phyloP scores from a whole-genome alignment of 1,284 basidiomycete genomes.

The Clitocybe nebularis region DNA sequence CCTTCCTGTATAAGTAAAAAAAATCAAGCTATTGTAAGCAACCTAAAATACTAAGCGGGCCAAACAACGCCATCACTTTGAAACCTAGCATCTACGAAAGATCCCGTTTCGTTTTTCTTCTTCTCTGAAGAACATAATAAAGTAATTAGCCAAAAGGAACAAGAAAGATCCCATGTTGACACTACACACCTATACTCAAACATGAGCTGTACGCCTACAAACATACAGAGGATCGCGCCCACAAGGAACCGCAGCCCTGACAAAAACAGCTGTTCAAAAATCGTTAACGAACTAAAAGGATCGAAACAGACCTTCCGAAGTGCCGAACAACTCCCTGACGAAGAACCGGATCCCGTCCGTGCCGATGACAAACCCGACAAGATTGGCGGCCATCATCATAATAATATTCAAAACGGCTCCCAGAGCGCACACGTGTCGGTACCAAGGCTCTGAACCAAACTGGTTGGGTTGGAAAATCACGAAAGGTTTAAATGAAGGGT shows the following conservation, averaged over 20 bases:
- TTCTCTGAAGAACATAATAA: slow-evolving; percentile 28
- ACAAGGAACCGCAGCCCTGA: slow-evolving; percentile 68
- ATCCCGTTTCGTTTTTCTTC: slow-evolving; percentile 60
- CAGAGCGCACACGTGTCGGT: slow-evolving; percentile 79
- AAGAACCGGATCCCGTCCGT: slow-evolving; percentile 80
- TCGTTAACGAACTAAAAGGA: slow-evolving; percentile 1
- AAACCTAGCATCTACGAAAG: slow-evolving; percentile 49
- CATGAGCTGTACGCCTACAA: slow-evolving; percentile 89
- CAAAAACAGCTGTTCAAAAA: not conserved
- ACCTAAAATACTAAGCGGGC: not conserved
- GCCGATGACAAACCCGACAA: slow-evolving; percentile 94
- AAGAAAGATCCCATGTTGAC: slow-evolving; percentile 4
- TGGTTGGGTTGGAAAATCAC: slow-evolving; percentile 25
- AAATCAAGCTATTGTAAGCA: not conserved
- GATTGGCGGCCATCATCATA: slow-evolving; percentile 91
- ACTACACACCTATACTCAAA: slow-evolving; percentile 78
- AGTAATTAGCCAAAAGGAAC: slow-evolving; percentile 4
- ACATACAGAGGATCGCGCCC: slow-evolving; percentile 64
- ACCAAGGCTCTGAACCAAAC: slow-evolving; percentile 76
- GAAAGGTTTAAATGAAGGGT: slow-evolving; percentile 4
- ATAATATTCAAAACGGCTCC: slow-evolving; percentile 87
- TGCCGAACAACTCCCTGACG: slow-evolving; percentile 60
- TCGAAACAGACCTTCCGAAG: slow-evolving; percentile 56
- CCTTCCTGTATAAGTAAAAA: too few species aligned
- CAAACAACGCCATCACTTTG: not conserved